These are phyloP conservation scores for Guyanaporus albipodus DNA, from an alignment of 768 basidiomycete species.

Conservation along the genomic window DNA sequence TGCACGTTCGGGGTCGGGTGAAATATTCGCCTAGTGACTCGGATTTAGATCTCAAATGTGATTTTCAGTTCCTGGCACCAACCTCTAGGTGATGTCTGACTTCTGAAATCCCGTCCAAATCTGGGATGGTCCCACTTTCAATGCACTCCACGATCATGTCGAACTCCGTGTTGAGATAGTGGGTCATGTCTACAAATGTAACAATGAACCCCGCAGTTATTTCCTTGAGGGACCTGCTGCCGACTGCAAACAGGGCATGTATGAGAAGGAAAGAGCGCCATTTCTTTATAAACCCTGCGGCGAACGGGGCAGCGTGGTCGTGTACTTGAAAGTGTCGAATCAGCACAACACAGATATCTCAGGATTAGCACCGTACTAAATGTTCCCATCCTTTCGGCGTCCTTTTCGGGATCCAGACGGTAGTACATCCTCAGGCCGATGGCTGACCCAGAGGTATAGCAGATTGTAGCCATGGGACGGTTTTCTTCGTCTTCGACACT, in stretches of 20 bases:
- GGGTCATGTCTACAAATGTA: constrained; percentile 12
- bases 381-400: constrained; percentile 4
- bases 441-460: too few species aligned
- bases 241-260: not conserved
- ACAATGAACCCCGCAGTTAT: constrained; percentile 2
- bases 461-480: too few species aligned
- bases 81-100: not conserved
- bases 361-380: not conserved
- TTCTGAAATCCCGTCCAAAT: not conserved
- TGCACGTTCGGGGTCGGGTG: not conserved
- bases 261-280: constrained; percentile 5
- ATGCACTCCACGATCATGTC: too few species aligned
- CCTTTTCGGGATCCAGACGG: too few species aligned
- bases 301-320: constrained; percentile 1
- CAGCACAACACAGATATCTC: not conserved
- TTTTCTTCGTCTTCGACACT: too few species aligned
- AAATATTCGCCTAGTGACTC: not conserved
- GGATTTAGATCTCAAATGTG: not conserved
- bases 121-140: constrained; percentile 8
- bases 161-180: too few species aligned
- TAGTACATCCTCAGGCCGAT: too few species aligned
- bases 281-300: not conserved
- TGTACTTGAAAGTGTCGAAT: not conserved
- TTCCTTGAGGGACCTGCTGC: not conserved
- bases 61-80: not conserved